Percentiles rank a stretch among this genome's conserved stretches.
phyloP scores from a whole-genome alignment of 2,329 filamentous ascomycete genomes.

The Fusarium subglutinans region DNA sequence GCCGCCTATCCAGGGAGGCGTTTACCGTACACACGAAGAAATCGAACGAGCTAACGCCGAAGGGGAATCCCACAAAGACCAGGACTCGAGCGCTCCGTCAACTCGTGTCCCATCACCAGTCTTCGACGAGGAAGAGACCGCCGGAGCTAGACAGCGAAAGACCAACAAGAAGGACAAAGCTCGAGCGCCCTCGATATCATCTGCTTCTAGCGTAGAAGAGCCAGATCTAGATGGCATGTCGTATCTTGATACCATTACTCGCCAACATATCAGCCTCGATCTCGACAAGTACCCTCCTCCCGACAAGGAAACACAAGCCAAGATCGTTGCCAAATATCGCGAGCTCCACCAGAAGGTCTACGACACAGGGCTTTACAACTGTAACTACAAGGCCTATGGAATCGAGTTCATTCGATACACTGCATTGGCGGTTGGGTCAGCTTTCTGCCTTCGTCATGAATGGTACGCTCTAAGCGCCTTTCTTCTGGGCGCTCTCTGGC shows the following conservation, averaged over 20 bases:
- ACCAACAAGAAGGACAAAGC: constrained; percentile 21
- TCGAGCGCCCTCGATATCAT: constrained; percentile 65
- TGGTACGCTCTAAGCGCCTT: constrained; percentile 77
- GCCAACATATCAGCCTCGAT: constrained; percentile 79
- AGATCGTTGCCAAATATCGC: constrained; percentile 85
- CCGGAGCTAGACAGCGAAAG: constrained; percentile 45
- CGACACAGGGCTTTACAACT: constrained; percentile 81
- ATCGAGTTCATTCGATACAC: constrained; percentile 79
- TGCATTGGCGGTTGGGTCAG: constrained; percentile 64
- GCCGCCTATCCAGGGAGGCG: constrained; percentile 90
- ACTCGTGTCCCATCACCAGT: constrained; percentile 63
- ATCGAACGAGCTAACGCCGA: constrained; percentile 43
- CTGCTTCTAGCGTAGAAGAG: constrained; percentile 64
- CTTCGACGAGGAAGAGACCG: constrained; percentile 56
- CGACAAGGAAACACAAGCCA: constrained; percentile 76
- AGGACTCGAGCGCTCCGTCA: constrained; percentile 56
- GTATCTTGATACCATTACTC: constrained; percentile 77
- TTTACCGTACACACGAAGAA: constrained; percentile 65
- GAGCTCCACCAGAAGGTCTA: constrained; percentile 75
- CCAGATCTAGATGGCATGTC: constrained; percentile 61
- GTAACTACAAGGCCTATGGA: constrained; percentile 83
- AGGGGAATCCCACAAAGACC: constrained; percentile 27
- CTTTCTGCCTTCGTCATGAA: constrained; percentile 68
- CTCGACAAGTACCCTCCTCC: constrained; percentile 82
- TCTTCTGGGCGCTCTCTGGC: constrained; percentile 87